phyloP scores from a whole-genome alignment of 768 basidiomycete genomes.

The Boletus speciosus region DNA sequence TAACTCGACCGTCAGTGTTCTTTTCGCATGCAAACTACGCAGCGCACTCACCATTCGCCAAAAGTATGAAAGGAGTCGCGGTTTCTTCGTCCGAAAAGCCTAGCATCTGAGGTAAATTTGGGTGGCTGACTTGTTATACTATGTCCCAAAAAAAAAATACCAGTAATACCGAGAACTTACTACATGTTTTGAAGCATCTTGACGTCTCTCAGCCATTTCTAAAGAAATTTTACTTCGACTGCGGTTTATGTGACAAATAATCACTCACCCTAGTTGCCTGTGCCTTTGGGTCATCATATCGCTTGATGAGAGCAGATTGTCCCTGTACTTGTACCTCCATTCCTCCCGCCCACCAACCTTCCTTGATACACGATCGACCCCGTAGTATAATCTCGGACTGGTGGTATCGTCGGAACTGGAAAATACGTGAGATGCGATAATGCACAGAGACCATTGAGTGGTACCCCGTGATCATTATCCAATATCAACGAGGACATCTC shows the following conservation, averaged over 20 bases:
- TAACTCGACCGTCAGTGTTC: conserved; percentile 13
- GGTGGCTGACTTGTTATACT: conserved; percentile 35
- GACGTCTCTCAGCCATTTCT: conserved; percentile 51
- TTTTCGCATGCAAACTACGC: neutral
- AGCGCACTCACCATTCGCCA: conserved; percentile 40
- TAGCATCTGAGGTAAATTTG: conserved; percentile 51
- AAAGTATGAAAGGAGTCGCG: conserved; percentile 48
- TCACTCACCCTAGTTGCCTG: conserved; percentile 32
- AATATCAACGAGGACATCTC: conserved; percentile 20
- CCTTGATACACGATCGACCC: conserved; percentile 35
- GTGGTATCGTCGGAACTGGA: conserved; percentile 48
- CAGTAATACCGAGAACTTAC: conserved; percentile 28
- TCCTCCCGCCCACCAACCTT: conserved; percentile 48
- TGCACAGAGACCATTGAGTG: no score
- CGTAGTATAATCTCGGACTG: conserved; percentile 45
- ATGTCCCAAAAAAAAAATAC: neutral
- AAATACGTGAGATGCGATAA: conserved; percentile 4
- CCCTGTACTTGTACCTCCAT: conserved; percentile 41
- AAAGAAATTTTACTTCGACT: neutral
- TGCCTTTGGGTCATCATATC: conserved; percentile 39
- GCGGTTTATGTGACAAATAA: neutral
- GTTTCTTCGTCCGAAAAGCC: conserved; percentile 46
- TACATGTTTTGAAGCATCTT: conserved; percentile 49
- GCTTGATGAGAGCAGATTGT: conserved; percentile 39
- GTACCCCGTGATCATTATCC: conserved; percentile 36